Conservation (phyloP, 306 rosid genomes). For the Quercus glauca region DNA sequence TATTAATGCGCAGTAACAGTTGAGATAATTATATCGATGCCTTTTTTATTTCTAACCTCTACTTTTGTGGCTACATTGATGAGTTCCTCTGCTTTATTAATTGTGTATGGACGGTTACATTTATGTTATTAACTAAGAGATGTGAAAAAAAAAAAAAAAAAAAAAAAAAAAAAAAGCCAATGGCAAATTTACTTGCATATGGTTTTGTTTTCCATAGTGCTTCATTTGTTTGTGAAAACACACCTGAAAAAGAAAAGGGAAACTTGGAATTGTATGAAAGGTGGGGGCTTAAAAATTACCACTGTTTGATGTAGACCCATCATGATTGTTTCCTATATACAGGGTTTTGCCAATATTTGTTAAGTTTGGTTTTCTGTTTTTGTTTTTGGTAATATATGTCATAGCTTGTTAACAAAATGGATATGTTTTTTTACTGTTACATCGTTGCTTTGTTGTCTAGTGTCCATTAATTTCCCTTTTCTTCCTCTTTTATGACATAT, state of each 20-base stretch:
- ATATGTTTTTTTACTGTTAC: too few relatives aligned
- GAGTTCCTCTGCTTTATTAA: not conserved
- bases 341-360: not conserved
- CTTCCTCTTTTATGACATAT: slow-evolving; percentile 3
- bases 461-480: not conserved
- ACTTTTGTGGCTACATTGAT: not conserved
- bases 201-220: too few relatives aligned
- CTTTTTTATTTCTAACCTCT: not conserved
- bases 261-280: too few relatives aligned
- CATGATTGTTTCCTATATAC: not conserved
- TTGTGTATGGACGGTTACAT: not conserved
- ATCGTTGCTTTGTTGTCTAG: not conserved
- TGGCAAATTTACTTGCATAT: too few relatives aligned
- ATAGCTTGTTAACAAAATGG: not conserved
- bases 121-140: not conserved
- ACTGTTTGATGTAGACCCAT: too few relatives aligned
- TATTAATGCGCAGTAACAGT: not conserved
- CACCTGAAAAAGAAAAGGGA: too few relatives aligned
- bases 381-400: not conserved
- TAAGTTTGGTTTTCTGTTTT: not conserved
- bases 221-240: too few relatives aligned
- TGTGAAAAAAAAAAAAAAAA: not conserved
- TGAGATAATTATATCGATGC: not conserved
- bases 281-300: too few relatives aligned
- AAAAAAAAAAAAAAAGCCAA: too few relatives aligned